Conservation (phyloP, 2,329 filamentous ascomycete genomes). For the Colletotrichum brevisporum region DNA sequence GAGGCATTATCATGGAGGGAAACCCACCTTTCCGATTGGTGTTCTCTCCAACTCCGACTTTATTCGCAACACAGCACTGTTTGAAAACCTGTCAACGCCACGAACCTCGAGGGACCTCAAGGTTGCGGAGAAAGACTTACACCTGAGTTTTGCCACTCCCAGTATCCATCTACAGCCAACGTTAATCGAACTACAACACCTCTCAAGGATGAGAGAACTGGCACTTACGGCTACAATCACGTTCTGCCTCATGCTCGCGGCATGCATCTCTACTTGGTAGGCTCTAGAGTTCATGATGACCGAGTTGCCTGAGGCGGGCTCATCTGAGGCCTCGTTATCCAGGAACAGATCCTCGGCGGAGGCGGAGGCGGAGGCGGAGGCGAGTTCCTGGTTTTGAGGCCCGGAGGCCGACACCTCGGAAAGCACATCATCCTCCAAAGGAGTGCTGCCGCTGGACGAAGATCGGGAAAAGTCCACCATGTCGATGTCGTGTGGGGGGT, state of each 20-base stretch:
- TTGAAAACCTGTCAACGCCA: slow-evolving; percentile 41
- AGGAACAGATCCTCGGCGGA: slow-evolving; percentile 31
- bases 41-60: slow-evolving; percentile 72
- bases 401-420: slow-evolving; percentile 5
- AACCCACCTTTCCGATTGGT: slow-evolving; percentile 65
- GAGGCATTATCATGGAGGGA: not conserved
- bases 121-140: slow-evolving; percentile 60
- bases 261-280: slow-evolving; percentile 84
- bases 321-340: slow-evolving; percentile 28
- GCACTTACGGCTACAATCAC: slow-evolving; percentile 77
- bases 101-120: slow-evolving; percentile 7
- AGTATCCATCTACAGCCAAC: slow-evolving; percentile 77
- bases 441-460: slow-evolving; percentile 17
- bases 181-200: slow-evolving; percentile 8
- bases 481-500: slow-evolving; percentile 4
- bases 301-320: slow-evolving; percentile 30
- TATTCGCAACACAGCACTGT: slow-evolving; percentile 78
- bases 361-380: slow-evolving; percentile 5
- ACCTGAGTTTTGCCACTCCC: slow-evolving; percentile 85
- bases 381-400: slow-evolving; percentile 26
- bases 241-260: slow-evolving; percentile 77
- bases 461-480: slow-evolving; percentile 24
- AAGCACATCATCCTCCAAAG: slow-evolving; percentile 19
- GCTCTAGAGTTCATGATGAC: slow-evolving; percentile 63
- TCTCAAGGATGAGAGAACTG: not conserved